Evolutionary conservation across 768 basidiomycete species (phyloP), one percentile per base, ranked within the genome.

Genomic region (Leucosporidium creatinivorum): DNA sequence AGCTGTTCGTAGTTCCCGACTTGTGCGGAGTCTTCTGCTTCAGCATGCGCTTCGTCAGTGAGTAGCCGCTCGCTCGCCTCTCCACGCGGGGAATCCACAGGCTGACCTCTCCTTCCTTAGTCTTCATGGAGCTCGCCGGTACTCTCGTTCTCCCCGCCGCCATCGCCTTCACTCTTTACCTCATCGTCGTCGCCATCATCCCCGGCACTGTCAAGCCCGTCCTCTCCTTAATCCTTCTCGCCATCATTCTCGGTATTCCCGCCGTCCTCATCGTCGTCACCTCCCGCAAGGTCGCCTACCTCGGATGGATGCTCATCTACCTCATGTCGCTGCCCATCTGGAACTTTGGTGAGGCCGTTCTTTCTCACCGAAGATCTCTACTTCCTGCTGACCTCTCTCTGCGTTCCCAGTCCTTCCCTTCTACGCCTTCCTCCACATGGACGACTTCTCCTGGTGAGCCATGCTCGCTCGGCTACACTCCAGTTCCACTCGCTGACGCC

Each of bases 21-120:
- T 85, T 98, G n/a, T 99, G 94, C 73, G 96, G 96, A 57, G 97
- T 93, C 4, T 99, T 98, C 87, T 99, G 96, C 82, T 98, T 99
- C 85, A 93, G 91, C 17, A 97, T 97, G 94, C 93, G 96, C 81
- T 97, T 97, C 76, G 92, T 97, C 73, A 58, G 73, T 73, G 39
- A 30, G 73, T 70, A 58, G 33, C 36, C 12, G 47, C 26, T 21
- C 55, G 47, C 12, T 44, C 19, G 30, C 8, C 26, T 21, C 30
- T 26, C 21, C 21, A 50, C 39, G 56, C 33, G 56, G 61, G n/a
- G n/a, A n/a, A n/a, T n/a, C 23, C 62, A 58, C 28, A 62, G 52
- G 1, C 66, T 62, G 19, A 67, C 44, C 4, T 0, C 12, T 4
- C 21, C 8, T 44, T n/a, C 31, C n/a, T 44, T 58, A 72, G 70